A percentile compares a stretch with the other conserved stretches of the same genome.
phyloP scores from a whole-genome alignment of 495 filamentous ascomycete species.

The Letharia columbiana region DNA sequence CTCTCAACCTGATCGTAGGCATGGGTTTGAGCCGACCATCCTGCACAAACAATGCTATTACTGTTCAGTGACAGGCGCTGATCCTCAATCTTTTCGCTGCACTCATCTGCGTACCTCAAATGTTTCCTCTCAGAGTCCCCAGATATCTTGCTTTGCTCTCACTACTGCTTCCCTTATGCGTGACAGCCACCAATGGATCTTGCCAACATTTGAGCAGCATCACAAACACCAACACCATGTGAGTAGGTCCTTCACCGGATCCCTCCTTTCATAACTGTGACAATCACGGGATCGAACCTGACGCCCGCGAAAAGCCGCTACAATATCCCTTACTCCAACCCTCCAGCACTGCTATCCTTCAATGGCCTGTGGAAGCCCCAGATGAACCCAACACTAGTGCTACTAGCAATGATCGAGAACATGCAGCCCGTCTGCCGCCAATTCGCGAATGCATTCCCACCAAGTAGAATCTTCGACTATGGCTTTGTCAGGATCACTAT shows the following conservation, averaged over 20 bases:
- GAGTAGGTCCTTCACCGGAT: not conserved
- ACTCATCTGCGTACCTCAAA: not conserved
- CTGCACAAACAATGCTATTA: too few relatives aligned
- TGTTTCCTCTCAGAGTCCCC: not conserved
- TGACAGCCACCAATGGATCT: not conserved
- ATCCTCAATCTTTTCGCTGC: not conserved
- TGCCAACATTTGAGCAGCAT: not conserved
- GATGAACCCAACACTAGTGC: not conserved
- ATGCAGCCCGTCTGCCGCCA: constrained; percentile 7
- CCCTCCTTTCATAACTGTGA: not conserved
- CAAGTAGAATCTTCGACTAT: constrained; percentile 1
- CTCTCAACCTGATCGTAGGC: not conserved
- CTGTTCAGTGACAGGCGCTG: too few relatives aligned
- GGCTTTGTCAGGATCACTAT: not conserved
- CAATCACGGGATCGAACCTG: not conserved
- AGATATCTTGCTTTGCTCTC: not conserved
- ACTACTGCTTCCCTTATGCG: not conserved
- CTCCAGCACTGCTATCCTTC: not conserved
- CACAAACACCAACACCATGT: not conserved
- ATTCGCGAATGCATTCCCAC: not conserved
- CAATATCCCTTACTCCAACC: not conserved
- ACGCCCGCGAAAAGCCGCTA: not conserved
- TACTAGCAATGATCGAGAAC: constrained; percentile 2
- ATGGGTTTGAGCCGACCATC: too few relatives aligned
- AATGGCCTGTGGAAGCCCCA: not conserved